Evolutionary conservation across 129 eudicot species (phyloP).

Genomic region (Daucus carota): DNA sequence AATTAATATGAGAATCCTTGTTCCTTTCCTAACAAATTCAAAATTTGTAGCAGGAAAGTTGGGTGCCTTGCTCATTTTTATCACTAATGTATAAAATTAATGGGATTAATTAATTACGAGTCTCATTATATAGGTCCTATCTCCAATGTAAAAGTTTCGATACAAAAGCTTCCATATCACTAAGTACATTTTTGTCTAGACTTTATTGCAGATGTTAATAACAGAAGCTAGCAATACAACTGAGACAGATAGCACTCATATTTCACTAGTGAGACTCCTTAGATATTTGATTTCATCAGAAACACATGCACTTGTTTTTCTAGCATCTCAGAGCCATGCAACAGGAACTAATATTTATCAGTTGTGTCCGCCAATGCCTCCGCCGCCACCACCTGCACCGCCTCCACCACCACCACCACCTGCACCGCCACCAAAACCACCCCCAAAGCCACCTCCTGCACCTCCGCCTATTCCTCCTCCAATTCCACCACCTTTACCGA

Average conservation of each 20-base stretch:
- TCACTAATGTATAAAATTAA: no score
- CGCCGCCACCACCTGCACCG: neutral
- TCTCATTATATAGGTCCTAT: no score
- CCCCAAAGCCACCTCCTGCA: neutral
- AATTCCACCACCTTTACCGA: conserved; percentile 1
- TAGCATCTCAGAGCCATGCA: neutral
- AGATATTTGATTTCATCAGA: neutral
- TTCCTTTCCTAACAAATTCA: no score
- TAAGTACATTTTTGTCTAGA: neutral
- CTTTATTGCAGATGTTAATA: neutral
- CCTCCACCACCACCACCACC: neutral
- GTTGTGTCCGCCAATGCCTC: conserved; percentile 4
- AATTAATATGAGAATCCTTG: no score
- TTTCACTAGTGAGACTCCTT: neutral
- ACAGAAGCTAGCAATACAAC: neutral
- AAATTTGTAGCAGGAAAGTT: no score
- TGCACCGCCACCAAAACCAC: neutral
- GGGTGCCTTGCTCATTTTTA: no score
- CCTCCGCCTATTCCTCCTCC: conserved; percentile 1
- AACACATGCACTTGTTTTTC: neutral
- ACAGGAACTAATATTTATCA: neutral
- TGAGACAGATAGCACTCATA: neutral
- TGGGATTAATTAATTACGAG: no score
- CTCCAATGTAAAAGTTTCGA: no score
- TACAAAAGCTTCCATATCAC: no score